Evolutionary conservation across 768 basidiomycete genomes (phyloP).

Genomic region (Psilocybe cyanescens): DNA sequence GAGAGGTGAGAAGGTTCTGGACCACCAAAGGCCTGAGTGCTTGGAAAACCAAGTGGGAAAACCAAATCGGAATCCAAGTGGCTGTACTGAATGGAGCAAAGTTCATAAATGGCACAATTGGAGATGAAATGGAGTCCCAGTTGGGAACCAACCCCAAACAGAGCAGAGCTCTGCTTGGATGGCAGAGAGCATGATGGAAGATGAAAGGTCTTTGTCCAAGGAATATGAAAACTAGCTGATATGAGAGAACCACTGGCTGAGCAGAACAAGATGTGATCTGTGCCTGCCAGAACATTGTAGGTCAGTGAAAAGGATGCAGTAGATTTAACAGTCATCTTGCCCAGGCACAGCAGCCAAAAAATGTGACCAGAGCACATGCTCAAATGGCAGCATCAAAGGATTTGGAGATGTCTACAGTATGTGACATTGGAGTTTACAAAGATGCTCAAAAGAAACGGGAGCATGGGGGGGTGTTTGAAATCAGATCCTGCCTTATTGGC

Average conservation of each 20-base stretch:
- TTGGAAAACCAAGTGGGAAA: not conserved
- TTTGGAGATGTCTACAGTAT: constrained; percentile 25
- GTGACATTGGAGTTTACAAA: constrained; percentile 21
- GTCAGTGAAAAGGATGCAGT: not conserved
- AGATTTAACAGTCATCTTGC: constrained; percentile 27
- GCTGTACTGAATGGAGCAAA: not conserved
- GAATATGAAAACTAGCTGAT: constrained; percentile 28
- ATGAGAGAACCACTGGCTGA: not conserved
- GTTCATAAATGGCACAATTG: not conserved
- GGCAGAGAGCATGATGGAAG: not conserved
- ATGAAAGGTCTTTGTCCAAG: constrained; percentile 31
- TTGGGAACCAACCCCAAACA: not conserved
- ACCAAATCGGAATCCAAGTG: not conserved
- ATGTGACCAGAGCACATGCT: constrained; percentile 35
- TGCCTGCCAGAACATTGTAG: not conserved
- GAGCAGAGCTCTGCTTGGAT: not conserved
- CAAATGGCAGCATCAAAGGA: constrained; percentile 37
- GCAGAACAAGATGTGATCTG: not conserved
- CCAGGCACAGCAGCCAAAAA: constrained; percentile 37
- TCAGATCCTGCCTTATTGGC: constrained; percentile 25
- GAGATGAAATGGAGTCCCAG: not conserved
- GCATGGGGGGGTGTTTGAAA: constrained; percentile 23
- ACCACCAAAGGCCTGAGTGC: not conserved
- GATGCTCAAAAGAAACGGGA: constrained; percentile 39
- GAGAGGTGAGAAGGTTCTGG: not conserved